Conservation (phyloP, 208 protist genomes). For the Trypanosoma melophagium region DNA sequence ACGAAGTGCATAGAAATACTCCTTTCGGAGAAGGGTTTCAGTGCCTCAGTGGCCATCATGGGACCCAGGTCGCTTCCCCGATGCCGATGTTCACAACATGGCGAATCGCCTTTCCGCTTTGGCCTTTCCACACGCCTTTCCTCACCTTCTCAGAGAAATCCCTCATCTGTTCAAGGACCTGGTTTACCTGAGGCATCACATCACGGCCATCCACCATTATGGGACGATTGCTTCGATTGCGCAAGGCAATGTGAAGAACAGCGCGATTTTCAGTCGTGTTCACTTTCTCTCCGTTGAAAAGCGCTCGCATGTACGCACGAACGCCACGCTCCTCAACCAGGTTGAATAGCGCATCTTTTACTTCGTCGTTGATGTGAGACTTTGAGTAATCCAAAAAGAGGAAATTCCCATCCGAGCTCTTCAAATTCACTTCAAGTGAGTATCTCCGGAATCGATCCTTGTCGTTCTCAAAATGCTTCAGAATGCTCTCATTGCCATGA, state of each 20-base stretch:
- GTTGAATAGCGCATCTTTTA: constrained; percentile 80
- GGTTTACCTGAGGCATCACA: constrained; percentile 93
- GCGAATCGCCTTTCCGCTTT: constrained; percentile 92
- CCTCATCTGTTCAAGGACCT: constrained; percentile 93
- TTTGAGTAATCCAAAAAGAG: constrained; percentile 97
- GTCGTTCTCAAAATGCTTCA: constrained; percentile 67
- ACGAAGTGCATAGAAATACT: constrained; percentile 92
- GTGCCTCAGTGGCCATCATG: constrained; percentile 93
- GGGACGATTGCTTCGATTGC: constrained; percentile 89
- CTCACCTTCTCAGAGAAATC: constrained; percentile 87
- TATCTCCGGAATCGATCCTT: constrained; percentile 65
- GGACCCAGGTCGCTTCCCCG: constrained; percentile 96
- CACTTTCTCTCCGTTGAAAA: constrained; percentile 95
- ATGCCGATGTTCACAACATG: constrained; percentile 98
- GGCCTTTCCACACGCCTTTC: constrained; percentile 92
- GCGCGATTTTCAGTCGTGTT: constrained; percentile 94
- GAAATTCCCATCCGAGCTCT: constrained; percentile 64
- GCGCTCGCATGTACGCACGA: constrained; percentile 64
- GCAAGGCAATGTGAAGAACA: constrained; percentile 96
- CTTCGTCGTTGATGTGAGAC: constrained; percentile 93
- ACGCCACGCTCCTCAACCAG: constrained; percentile 86
- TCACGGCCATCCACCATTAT: constrained; percentile 93
- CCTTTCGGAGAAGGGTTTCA: constrained; percentile 86
- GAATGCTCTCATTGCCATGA: constrained; percentile 56
- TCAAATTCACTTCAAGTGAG: constrained; percentile 64